Percentiles rank a stretch among this genome's conserved stretches.
phyloP scores from a whole-genome alignment of 176 grass and related monocot species.

The Saccharum spontaneum region DNA sequence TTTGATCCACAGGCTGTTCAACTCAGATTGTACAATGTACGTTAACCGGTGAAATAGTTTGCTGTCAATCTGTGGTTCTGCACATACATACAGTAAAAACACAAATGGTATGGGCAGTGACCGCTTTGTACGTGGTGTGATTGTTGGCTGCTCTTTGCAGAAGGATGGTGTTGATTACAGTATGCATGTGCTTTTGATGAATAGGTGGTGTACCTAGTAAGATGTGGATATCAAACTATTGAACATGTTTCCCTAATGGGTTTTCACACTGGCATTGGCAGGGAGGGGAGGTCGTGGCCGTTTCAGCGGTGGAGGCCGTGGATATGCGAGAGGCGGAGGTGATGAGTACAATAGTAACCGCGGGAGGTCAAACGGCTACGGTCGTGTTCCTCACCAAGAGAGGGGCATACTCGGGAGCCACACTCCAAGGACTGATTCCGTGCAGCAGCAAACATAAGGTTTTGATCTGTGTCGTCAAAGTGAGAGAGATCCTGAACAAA shows the following conservation, averaged over 20 bases:
- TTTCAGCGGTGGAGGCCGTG: constrained; percentile 42
- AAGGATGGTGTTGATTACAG: neutral
- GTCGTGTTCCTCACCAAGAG: constrained; percentile 45
- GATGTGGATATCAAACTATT: neutral
- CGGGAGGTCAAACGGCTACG: constrained; percentile 52
- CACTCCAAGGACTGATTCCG: constrained; percentile 20
- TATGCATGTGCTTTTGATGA: neutral
- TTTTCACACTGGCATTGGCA: constrained; percentile 27
- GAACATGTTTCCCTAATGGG: neutral
- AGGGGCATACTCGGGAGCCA: constrained; percentile 64
- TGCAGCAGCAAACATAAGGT: constrained; percentile 33
- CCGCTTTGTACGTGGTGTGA: neutral
- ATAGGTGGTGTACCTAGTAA: neutral
- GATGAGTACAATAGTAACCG: constrained; percentile 51
- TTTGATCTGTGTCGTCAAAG: constrained; percentile 41
- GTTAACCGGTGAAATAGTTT: neutral
- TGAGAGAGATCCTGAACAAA: constrained; percentile 37
- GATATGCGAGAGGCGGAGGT: constrained; percentile 37
- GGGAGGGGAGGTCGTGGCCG: constrained; percentile 63
- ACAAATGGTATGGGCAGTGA: neutral
- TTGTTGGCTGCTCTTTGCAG: neutral
- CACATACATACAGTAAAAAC: neutral
- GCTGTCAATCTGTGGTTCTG: neutral
- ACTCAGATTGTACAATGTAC: neutral
- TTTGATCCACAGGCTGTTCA: neutral